These are phyloP conservation scores for Dactylellina drechsleri DNA, from an alignment of 2,329 filamentous ascomycete species.

Conservation along the genomic window DNA sequence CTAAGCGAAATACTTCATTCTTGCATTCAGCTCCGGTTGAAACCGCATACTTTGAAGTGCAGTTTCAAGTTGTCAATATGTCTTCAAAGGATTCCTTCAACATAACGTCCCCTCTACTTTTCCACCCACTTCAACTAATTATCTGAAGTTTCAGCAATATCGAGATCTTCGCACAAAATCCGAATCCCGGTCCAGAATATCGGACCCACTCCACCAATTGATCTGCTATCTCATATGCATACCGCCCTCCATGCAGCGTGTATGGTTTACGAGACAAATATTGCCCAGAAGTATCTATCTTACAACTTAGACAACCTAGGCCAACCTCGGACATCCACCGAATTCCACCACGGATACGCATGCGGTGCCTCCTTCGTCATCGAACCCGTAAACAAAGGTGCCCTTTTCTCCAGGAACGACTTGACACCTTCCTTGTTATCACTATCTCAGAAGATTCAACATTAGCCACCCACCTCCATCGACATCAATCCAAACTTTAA, in stretches of 20 bases:
- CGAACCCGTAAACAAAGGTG: constrained; percentile 70
- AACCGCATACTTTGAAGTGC: not conserved
- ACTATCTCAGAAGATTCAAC: constrained; percentile 59
- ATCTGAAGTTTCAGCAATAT: no score
- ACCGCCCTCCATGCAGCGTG: no score
- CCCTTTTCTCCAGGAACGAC: constrained; percentile 76
- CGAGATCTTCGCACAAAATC: no score
- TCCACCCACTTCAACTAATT: no score
- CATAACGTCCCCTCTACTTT: no score
- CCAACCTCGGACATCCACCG: constrained; percentile 63
- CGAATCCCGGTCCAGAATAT: not conserved
- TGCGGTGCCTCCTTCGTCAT: constrained; percentile 71
- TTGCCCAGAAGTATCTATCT: not conserved
- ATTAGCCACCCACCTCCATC: not conserved
- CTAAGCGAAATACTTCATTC: constrained; percentile 7
- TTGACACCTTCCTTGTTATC: constrained; percentile 75
- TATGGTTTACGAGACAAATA: no score
- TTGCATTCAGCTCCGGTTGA: not conserved
- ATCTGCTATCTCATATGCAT: not conserved
- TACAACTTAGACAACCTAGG: constrained; percentile 33
- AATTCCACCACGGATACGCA: constrained; percentile 76
- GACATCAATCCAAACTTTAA: not conserved
- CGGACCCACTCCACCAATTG: not conserved
- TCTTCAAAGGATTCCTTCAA: no score
- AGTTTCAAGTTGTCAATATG: no score